Evolutionary conservation across 208 protist genomes (phyloP).

Genomic region (Herpetomonas samuelpessoai): DNA sequence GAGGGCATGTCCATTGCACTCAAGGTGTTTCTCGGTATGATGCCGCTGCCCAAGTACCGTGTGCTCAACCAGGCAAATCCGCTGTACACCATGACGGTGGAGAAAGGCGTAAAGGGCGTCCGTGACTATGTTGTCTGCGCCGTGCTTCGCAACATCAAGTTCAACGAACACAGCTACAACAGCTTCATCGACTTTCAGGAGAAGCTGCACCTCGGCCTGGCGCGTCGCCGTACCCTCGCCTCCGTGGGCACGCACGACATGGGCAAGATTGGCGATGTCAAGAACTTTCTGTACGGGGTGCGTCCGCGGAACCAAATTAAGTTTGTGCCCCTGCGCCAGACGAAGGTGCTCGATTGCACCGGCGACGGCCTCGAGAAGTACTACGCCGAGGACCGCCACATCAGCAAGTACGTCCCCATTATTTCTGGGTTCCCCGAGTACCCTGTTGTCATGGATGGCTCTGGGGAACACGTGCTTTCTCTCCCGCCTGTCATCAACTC

Average conservation of each 20-base stretch:
- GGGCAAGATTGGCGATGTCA: conserved; percentile 90
- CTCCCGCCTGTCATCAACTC: conserved; percentile 99
- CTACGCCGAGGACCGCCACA: conserved; percentile 89
- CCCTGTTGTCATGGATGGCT: conserved; percentile 79
- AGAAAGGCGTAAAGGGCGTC: conserved; percentile 77
- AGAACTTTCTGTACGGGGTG: conserved; percentile 88
- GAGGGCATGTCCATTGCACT: conserved; percentile 91
- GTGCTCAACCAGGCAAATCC: conserved; percentile 55
- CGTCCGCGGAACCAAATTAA: conserved; percentile 86
- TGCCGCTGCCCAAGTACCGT: conserved; percentile 64
- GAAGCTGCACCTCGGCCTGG: conserved; percentile 98
- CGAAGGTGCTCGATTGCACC: conserved; percentile 61
- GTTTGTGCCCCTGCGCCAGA: conserved; percentile 94
- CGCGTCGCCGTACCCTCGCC: conserved; percentile 95
- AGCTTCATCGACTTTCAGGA: conserved; percentile 99
- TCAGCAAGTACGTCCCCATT: conserved; percentile 82
- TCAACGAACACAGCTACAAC: conserved; percentile 94
- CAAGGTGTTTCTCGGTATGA: conserved; percentile 86
- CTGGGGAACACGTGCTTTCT: conserved; percentile 89
- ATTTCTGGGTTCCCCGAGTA: conserved; percentile 71
- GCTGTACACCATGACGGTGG: conserved; percentile 84
- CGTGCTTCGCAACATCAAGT: conserved; percentile 95
- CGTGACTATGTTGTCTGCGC: conserved; percentile 98
- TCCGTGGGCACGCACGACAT: conserved; percentile 99
- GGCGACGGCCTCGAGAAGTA: conserved; percentile 84